Evolutionary conservation across 1,284 basidiomycete genomes (phyloP).

Genomic region (Ustilago loliicola): DNA sequence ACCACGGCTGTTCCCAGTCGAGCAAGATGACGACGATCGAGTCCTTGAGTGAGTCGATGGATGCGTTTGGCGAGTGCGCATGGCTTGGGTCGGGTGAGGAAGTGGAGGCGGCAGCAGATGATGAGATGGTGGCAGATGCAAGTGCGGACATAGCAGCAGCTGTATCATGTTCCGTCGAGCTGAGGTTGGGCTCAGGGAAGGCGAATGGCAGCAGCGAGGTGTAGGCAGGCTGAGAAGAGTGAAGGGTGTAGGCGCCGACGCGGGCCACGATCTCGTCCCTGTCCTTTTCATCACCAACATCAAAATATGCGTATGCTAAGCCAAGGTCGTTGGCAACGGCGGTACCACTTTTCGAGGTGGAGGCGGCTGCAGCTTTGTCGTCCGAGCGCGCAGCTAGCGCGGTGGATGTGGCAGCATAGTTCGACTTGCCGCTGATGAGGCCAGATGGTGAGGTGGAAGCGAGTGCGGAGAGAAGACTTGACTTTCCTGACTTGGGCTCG

Average conservation of each 20-base stretch:
- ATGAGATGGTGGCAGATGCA: conserved; percentile 20
- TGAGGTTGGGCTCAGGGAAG: conserved; percentile 76
- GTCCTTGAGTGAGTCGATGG: conserved; percentile 76
- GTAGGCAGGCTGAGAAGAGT: conserved; percentile 81
- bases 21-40: conserved; percentile 87
- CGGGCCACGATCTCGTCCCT: conserved; percentile 61
- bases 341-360: conserved; percentile 3
- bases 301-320: conserved; percentile 63
- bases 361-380: conserved; percentile 6
- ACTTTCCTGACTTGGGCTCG: conserved; percentile 82
- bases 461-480: conserved; percentile 78
- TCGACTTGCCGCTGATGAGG: conserved; percentile 36
- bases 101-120: conserved; percentile 1
- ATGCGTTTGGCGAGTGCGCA: conserved; percentile 25
- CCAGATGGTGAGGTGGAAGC: conserved; percentile 71
- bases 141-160: conserved; percentile 38
- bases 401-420: neutral
- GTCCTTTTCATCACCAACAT: conserved; percentile 63
- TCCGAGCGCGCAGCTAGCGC: neutral
- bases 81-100: conserved; percentile 2
- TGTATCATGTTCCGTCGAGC: conserved; percentile 28
- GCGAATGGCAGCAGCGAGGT: conserved; percentile 85
- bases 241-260: conserved; percentile 88
- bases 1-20: conserved; percentile 96
- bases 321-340: conserved; percentile 45